phyloP scores from a whole-genome alignment of 108 stramenopile species.

The Mediolabrus comicus region DNA sequence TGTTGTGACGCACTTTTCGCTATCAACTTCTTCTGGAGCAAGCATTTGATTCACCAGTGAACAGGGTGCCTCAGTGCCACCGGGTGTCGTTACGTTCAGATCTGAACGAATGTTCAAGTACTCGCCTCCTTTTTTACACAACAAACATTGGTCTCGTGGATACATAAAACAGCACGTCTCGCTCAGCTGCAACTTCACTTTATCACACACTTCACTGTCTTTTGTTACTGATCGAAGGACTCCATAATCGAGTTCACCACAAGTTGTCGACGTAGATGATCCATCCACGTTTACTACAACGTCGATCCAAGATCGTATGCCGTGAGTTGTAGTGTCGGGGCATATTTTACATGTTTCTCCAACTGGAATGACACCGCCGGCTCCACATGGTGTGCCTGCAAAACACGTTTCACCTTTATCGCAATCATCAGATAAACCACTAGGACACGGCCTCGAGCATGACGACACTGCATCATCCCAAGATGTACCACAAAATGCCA shows the following conservation, averaged over 20 bases:
- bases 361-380: conserved; percentile 19
- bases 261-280: conserved; percentile 26
- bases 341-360: conserved; percentile 41
- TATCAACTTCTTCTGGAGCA: conserved; percentile 28
- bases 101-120: conserved; percentile 35
- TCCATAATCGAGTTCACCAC: conserved; percentile 40
- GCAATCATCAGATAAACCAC: conserved; percentile 38
- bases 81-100: conserved; percentile 29
- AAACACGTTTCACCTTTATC: conserved; percentile 36
- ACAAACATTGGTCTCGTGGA: conserved; percentile 30
- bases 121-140: conserved; percentile 28
- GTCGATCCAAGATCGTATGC: conserved; percentile 37
- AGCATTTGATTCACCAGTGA: conserved; percentile 31
- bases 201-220: conserved; percentile 37
- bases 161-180: conserved; percentile 34
- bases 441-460: conserved; percentile 37
- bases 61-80: conserved; percentile 26
- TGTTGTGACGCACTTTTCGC: conserved; percentile 24
- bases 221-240: conserved; percentile 20
- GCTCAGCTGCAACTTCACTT: conserved; percentile 17
- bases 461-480: conserved; percentile 34
- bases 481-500: conserved; percentile 39
- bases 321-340: conserved; percentile 37
- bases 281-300: conserved; percentile 41
- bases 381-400: conserved; percentile 38